A percentile compares a stretch with the other conserved stretches of the same genome.
Evolutionary conservation across 306 rosid species (phyloP).

Genomic region (Malus sieversii): DNA sequence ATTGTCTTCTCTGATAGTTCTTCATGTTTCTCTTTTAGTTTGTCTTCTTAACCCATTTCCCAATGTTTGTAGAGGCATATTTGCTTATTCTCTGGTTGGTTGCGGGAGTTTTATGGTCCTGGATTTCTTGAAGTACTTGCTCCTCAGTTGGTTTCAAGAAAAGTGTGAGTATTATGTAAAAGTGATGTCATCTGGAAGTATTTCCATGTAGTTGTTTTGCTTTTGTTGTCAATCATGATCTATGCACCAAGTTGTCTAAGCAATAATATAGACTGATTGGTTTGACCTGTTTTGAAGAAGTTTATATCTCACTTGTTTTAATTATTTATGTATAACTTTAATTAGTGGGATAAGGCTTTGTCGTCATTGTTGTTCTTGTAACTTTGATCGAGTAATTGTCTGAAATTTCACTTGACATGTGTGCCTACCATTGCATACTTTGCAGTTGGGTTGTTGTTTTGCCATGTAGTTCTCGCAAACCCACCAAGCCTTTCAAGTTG

Average conservation of each 20-base stretch:
- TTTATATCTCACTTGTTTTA: not conserved
- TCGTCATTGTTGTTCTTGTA: not conserved
- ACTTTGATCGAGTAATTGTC: not conserved
- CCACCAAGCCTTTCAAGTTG: slow-evolving; percentile 73
- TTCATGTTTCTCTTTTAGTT: not conserved
- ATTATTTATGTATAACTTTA: not conserved
- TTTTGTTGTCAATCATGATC: not conserved
- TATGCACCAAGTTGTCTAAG: not conserved
- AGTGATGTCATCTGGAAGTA: slow-evolving; percentile 22
- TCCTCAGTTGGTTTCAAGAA: slow-evolving; percentile 70
- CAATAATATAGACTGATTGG: slow-evolving; percentile 14
- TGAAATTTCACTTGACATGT: not conserved
- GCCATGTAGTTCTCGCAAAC: slow-evolving; percentile 68
- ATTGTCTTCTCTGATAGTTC: not conserved
- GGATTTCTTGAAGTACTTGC: slow-evolving; percentile 84
- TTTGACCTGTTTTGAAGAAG: slow-evolving; percentile 10
- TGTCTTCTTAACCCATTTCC: not conserved
- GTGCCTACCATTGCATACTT: slow-evolving; percentile 18
- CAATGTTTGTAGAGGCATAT: slow-evolving; percentile 57
- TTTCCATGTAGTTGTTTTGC: slow-evolving; percentile 10
- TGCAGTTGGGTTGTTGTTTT: slow-evolving; percentile 88
- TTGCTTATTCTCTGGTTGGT: slow-evolving; percentile 89
- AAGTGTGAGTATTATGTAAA: slow-evolving; percentile 53
- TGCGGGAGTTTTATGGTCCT: slow-evolving; percentile 86
- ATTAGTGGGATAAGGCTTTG: too few relatives aligned